Evolutionary conservation across 129 eudicot genomes (phyloP).

Genomic region (Pseudognaphalium luteoalbum): DNA sequence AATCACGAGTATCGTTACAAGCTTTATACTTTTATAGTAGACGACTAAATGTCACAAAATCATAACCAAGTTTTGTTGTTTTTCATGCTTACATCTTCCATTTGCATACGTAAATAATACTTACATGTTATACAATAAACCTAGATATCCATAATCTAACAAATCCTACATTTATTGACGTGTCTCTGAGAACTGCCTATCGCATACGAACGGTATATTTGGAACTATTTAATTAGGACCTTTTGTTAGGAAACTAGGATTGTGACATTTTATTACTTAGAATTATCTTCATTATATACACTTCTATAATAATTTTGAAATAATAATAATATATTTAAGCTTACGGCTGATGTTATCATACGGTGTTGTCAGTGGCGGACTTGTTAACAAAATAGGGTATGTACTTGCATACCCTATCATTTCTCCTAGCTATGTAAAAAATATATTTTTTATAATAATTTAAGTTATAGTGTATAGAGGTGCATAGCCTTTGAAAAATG

Average conservation of each 20-base stretch:
- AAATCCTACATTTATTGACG: background rate
- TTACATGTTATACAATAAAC: too few relatives aligned
- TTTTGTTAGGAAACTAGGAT: conserved; percentile 21
- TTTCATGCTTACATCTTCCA: conserved; percentile 1
- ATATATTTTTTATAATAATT: too few relatives aligned
- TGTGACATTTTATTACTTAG: conserved; percentile 23
- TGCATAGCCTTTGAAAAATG: too few relatives aligned
- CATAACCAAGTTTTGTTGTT: background rate
- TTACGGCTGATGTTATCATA: conserved; percentile 6
- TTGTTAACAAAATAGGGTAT: too few relatives aligned
- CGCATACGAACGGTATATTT: background rate
- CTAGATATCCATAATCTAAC: too few relatives aligned
- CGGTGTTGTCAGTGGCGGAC: too few relatives aligned
- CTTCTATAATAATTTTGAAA: background rate
- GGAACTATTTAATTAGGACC: conserved; percentile 5
- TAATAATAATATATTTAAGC: background rate
- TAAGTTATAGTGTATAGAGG: too few relatives aligned
- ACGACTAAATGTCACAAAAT: background rate
- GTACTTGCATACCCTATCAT: too few relatives aligned
- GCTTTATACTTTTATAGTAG: background rate
- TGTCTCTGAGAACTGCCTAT: background rate
- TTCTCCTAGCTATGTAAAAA: too few relatives aligned
- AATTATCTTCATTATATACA: background rate
- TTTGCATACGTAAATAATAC: conserved; percentile 3
- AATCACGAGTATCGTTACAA: background rate